Percentiles rank a stretch among this genome's conserved stretches.
phyloP scores from a whole-genome alignment of 2,329 filamentous ascomycete genomes.

The Diaporthe capsici region DNA sequence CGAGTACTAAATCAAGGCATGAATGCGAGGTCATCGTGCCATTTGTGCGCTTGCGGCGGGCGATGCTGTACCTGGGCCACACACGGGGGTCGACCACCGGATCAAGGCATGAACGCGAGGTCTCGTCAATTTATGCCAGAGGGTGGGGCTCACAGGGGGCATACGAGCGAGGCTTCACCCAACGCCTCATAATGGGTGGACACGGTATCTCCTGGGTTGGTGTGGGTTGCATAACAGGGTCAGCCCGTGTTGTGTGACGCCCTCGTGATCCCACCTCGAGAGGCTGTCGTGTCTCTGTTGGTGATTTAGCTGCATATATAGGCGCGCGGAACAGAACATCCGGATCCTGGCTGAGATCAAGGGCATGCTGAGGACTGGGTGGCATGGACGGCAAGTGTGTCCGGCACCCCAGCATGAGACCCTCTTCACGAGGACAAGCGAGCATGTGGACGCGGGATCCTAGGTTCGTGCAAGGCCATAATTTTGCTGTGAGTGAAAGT shows the following conservation, averaged over 20 bases:
- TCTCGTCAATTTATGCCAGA: too few relatives aligned
- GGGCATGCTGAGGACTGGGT: not conserved
- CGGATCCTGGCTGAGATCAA: not conserved
- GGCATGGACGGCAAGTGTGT: not conserved
- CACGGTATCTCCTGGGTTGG: not conserved
- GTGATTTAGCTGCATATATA: not conserved
- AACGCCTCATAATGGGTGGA: too few relatives aligned
- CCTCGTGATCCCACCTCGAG: not conserved
- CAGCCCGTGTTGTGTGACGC: not conserved
- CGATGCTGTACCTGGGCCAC: not conserved
- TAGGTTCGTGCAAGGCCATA: not conserved
- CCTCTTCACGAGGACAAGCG: not conserved
- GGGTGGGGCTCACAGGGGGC: too few relatives aligned
- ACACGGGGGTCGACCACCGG: too few relatives aligned
- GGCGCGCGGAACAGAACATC: not conserved
- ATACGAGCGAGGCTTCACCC: too few relatives aligned
- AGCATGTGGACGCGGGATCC: not conserved
- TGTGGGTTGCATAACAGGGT: not conserved
- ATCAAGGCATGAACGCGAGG: too few relatives aligned
- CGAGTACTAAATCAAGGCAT: not conserved
- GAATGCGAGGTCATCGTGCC: not conserved
- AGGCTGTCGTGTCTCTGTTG: not conserved
- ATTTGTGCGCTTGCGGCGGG: not conserved
- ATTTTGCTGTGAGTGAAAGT: not conserved
- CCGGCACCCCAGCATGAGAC: not conserved